Evolutionary conservation across 176 grass and related monocot species (phyloP).

Genomic region (Typha latifolia): DNA sequence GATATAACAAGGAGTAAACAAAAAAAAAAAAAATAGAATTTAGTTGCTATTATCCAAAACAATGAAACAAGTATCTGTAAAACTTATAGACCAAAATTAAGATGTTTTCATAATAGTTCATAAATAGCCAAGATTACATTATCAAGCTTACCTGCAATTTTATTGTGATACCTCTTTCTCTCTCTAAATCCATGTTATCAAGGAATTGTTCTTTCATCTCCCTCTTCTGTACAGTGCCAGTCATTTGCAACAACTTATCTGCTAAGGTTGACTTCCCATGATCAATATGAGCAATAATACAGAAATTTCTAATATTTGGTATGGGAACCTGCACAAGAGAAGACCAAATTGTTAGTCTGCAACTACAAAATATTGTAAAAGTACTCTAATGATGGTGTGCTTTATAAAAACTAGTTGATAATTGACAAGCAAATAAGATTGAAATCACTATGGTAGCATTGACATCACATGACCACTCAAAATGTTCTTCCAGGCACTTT

Average conservation of each 20-base stretch:
- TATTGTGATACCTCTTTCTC: conserved; percentile 99
- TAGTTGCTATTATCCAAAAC: too few relatives aligned
- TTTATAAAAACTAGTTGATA: background rate
- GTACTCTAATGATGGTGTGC: background rate
- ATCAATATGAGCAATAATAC: conserved; percentile 94
- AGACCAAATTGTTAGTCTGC: background rate
- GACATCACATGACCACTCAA: too few relatives aligned
- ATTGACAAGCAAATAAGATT: background rate
- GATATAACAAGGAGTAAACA: too few relatives aligned
- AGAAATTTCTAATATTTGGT: conserved; percentile 95
- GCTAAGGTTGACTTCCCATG: conserved; percentile 96
- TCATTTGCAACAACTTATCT: conserved; percentile 82
- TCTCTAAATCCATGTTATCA: conserved; percentile 97
- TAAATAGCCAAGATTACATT: background rate
- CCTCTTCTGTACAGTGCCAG: conserved; percentile 81
- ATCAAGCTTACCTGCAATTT: conserved; percentile 64
- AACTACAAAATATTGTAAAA: background rate
- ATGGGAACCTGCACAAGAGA: conserved; percentile 60
- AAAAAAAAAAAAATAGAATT: too few relatives aligned
- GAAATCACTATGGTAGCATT: too few relatives aligned
- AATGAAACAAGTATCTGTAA: too few relatives aligned
- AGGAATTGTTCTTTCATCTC: conserved; percentile 98
- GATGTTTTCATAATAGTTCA: background rate
- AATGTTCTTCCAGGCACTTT: too few relatives aligned
- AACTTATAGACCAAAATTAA: too few relatives aligned